Conservation (phyloP, 768 basidiomycete genomes). For the Amanita inopinata region DNA sequence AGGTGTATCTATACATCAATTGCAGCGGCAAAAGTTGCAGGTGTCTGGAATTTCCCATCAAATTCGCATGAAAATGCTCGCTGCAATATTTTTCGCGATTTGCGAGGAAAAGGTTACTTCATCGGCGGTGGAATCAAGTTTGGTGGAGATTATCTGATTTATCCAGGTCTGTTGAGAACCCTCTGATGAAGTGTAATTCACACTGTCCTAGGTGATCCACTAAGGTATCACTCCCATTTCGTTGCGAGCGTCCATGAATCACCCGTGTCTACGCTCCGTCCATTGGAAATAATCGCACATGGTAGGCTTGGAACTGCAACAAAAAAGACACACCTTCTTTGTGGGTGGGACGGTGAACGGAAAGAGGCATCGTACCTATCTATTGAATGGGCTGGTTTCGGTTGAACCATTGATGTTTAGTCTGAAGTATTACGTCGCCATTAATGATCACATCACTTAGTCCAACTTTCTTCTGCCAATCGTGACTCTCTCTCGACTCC, state of each 20-base stretch:
- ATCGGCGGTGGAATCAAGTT: constrained; percentile 90
- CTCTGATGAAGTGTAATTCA: not conserved
- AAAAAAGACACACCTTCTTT: constrained; percentile 90
- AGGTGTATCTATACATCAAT: constrained; percentile 43
- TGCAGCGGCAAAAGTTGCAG: constrained; percentile 49
- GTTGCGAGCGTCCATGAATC: constrained; percentile 73
- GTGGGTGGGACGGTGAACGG: constrained; percentile 73
- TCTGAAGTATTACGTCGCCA: no score
- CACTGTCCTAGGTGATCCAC: constrained; percentile 62
- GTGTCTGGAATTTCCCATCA: constrained; percentile 70
- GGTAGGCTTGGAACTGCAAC: constrained; percentile 94
- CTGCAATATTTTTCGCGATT: constrained; percentile 68
- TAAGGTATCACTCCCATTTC: constrained; percentile 97
- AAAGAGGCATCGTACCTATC: constrained; percentile 64
- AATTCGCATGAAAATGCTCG: constrained; percentile 59
- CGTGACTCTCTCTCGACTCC: not conserved
- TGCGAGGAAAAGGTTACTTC: constrained; percentile 80
- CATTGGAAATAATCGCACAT: constrained; percentile 94
- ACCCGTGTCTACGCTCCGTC: constrained; percentile 46
- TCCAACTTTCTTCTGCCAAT: constrained; percentile 4
- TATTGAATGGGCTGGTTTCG: constrained; percentile 89
- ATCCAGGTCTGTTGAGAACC: constrained; percentile 62
- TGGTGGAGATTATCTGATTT: constrained; percentile 93
- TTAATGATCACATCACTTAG: no score
- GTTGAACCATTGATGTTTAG: constrained; percentile 27